Conservation (phyloP, 164 flowering plant genomes). For the Stephania japonica region DNA sequence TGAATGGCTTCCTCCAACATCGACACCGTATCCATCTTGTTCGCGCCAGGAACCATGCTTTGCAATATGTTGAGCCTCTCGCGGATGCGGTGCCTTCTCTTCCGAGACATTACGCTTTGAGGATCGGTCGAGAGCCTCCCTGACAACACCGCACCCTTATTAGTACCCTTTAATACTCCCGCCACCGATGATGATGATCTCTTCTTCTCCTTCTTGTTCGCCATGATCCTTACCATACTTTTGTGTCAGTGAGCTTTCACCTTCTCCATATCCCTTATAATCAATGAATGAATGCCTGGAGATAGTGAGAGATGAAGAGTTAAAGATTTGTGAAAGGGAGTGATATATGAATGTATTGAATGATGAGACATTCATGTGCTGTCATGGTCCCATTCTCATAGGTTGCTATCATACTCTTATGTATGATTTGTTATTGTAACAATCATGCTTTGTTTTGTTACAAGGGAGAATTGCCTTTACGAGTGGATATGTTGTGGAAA, state of each 20-base stretch:
- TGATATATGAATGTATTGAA: background rate
- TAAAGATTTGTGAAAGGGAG: background rate
- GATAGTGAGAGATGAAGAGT: background rate
- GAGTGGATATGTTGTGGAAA: too few relatives aligned
- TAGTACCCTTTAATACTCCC: background rate
- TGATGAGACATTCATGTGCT: conserved; percentile 3
- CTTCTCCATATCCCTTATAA: background rate
- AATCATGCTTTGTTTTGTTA: too few relatives aligned
- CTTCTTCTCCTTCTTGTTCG: background rate
- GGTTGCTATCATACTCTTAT: background rate
- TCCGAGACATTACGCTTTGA: conserved; percentile 78
- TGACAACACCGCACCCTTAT: background rate
- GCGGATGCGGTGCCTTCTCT: conserved; percentile 74
- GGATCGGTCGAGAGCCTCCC: conserved; percentile 74
- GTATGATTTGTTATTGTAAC: too few relatives aligned
- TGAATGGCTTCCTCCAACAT: conserved; percentile 80
- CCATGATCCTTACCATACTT: background rate
- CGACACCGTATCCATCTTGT: conserved; percentile 80
- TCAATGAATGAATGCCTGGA: background rate
- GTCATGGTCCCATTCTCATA: background rate
- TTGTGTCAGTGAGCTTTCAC: background rate
- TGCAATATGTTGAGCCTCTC: conserved; percentile 69
- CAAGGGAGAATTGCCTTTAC: too few relatives aligned
- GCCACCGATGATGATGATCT: background rate
- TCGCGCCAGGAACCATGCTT: conserved; percentile 74